A percentile compares a stretch with the other conserved stretches of the same genome.
These are phyloP conservation scores for Xylaria arbuscula DNA, from an alignment of 2,329 filamentous ascomycete species.

Conservation along the genomic window DNA sequence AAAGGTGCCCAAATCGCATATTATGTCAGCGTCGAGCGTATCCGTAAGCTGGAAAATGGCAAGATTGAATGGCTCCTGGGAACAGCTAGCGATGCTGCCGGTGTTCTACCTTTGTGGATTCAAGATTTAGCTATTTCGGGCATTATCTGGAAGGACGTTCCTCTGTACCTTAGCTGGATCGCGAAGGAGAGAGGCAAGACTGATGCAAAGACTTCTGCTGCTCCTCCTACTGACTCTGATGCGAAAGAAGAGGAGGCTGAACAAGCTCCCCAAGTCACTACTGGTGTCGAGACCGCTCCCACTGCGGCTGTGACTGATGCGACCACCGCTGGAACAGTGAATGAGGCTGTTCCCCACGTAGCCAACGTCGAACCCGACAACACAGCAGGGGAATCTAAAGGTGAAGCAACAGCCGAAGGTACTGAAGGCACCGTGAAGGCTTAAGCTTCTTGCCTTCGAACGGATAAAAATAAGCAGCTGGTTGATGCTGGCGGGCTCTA, in stretches of 20 bases:
- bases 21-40: constrained; percentile 74
- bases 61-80: constrained; percentile 81
- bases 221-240: constrained; percentile 14
- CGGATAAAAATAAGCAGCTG: neutral
- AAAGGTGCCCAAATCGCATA: constrained; percentile 65
- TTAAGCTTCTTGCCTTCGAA: neutral
- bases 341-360: neutral
- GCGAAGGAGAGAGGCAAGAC: constrained; percentile 55
- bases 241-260: constrained; percentile 18
- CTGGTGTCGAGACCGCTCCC: constrained; percentile 25
- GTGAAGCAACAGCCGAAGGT: constrained; percentile 15
- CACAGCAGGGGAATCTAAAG: constrained; percentile 15
- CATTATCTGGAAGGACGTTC: constrained; percentile 76
- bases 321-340: constrained; percentile 7
- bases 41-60: constrained; percentile 57
- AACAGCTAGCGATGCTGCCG: constrained; percentile 77
- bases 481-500: neutral
- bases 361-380: constrained; percentile 14
- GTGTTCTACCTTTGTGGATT: constrained; percentile 71
- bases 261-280: constrained; percentile 30
- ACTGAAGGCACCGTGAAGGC: constrained; percentile 7
- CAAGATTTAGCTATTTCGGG: constrained; percentile 73
- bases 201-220: constrained; percentile 13
- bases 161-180: constrained; percentile 74
- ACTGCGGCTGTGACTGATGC: constrained; percentile 29